Evolutionary conservation across 352 stramenopile species (phyloP), one percentile per base, ranked within the genome.

Genomic region (Pythium utonaiense): DNA sequence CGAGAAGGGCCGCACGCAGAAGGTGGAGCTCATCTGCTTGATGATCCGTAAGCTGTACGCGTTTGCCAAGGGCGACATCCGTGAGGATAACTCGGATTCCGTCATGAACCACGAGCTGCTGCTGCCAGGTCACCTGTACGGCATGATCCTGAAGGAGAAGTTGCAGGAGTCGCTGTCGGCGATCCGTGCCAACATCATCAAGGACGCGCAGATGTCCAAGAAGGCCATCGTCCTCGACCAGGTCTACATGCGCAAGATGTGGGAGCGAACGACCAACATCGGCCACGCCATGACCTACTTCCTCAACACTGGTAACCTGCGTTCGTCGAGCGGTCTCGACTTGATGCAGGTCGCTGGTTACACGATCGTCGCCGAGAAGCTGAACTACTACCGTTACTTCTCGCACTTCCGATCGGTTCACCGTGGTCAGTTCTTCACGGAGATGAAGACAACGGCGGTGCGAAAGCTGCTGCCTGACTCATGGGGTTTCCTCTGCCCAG

Each of bases 371-470:
- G 98, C 98, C 1, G 97, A 99, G 72, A 97, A 98, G 60, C 79
- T 99, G 48, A 99, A 99, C 74, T 99, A 98, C 74, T 96, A 99
- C 67, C 83, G 97, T 31, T 99, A 99, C 80, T 96, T 99, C 44
- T 97, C 95, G 40, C 98, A 99, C 74, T 99, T 99, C 74, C 91
- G 97, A 8, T 98, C 92, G 38, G 96, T 99, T 25, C 97, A 99
- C 67, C 90, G 98, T 75, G 97, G 97, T 24, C 95, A 99, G 70
- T 99, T 99, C 71, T 99, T 99, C 72, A 99, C 97, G 33, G 97
- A 98, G 69, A 99, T 99, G 97, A 99, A 99, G 74, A 99, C 97
- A 36, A 99, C 98, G 12, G 84, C 96, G 8, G 97, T 99, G 45
- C 87, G 98, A 38, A 99, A 99, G 71, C 74, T 99, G 40, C 81